Evolutionary conservation across 2,329 filamentous ascomycete genomes (phyloP), one percentile per base, ranked within the genome.

Genomic region (Sporothrix euskadiensis): DNA sequence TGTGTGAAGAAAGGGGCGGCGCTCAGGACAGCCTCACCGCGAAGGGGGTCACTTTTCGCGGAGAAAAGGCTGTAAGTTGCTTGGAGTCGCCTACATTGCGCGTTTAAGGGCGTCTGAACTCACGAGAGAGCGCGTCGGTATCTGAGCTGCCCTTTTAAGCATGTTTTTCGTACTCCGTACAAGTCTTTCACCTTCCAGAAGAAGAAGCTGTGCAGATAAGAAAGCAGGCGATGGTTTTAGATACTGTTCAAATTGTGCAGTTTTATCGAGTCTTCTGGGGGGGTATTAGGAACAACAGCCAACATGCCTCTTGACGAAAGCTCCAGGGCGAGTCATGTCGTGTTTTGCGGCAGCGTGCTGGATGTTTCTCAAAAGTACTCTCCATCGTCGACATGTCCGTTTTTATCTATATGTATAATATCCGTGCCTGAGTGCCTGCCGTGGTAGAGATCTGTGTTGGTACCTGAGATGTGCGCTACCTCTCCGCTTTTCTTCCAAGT

Each of bases 401-500:
- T 19, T 8, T 35, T 35, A n/a, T 59, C 26, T 26, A 26, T 26
- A 26, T 26, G 26, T 26, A 26, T 26, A 26, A 59, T n/a, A 59
- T 63, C 57, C 32, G 57, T 49, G 41, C 41, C 41, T 12, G 41
- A 10, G 9, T 44, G 14, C 14, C 14, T 14, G 4, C 14, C 44
- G 44, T 35, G 14, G 30, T 9, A 32, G 30, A 59, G 22, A 59
- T 59, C 26, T 16, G 32, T 41, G 35, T 22, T 19, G 65, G 39
- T 44, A 30, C 6, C 47, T 47, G 16, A n/a, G 47, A 69, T 69
- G 66, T 35, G 32, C 47, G 4, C 16, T 39, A 10, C 12, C 26
- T 69, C 66, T 69, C 66, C 66, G 47, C 66, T 56, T 69, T 39
- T 69, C 66, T 56, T 41, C 47, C 66, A 69, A 54, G 66, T 69